phyloP scores from a whole-genome alignment of 441 rosid species.

The Adansonia rubrostipa region DNA sequence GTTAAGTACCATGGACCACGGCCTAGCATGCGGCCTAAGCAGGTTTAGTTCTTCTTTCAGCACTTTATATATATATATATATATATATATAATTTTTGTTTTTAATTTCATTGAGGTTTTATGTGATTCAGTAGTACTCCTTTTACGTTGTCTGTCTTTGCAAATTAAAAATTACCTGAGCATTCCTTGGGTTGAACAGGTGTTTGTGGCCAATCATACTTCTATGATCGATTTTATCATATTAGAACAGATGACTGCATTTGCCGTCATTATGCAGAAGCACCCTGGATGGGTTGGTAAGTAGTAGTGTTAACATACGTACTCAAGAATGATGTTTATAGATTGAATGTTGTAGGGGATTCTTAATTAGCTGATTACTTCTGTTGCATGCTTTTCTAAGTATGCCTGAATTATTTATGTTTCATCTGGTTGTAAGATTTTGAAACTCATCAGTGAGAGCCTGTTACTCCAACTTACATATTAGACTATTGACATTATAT shows the following conservation, averaged over 20 bases:
- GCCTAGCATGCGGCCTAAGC: constrained; percentile 95
- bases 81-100: neutral
- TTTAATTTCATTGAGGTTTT: neutral
- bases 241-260: constrained; percentile 96
- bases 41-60: constrained; percentile 49
- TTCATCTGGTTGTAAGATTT: constrained; percentile 12
- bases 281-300: constrained; percentile 99
- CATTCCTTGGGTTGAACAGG: constrained; percentile 54
- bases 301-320: constrained; percentile 32
- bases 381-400: constrained; percentile 2
- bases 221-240: constrained; percentile 97
- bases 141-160: neutral
- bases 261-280: constrained; percentile 98
- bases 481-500: constrained; percentile 6
- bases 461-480: neutral
- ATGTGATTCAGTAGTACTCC: neutral
- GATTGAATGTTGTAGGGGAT: neutral
- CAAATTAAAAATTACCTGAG: constrained; percentile 18
- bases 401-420: neutral
- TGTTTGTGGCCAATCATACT: constrained; percentile 96
- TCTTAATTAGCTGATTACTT: constrained; percentile 1
- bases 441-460: neutral
- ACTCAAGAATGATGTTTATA: constrained; percentile 6
- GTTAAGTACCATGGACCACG: constrained; percentile 96
- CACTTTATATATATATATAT: neutral